Evolutionary conservation across 1,139 yeast species (phyloP), one percentile per base, ranked within the genome.

Genomic region (Blastobotrys buckinghamii): DNA sequence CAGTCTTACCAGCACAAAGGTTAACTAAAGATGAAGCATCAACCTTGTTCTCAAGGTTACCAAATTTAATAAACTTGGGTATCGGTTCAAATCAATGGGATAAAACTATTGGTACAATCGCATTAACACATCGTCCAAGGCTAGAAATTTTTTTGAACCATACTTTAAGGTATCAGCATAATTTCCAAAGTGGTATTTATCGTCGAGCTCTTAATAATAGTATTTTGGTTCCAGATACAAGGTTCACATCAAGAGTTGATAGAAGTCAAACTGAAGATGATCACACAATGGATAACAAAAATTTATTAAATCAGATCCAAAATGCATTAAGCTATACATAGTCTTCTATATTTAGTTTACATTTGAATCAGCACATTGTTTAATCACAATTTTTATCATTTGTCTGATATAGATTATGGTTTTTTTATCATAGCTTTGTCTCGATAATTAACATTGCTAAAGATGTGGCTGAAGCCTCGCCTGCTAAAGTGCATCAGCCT

Each of bases 61-160:
- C 39, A 36, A 36, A 36, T 15, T 27, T 36, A 13, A n/a, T 17
- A 6, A 36, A 22, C 6, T 19, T 36, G 6, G 39, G 39, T 15
- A 36, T 19, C 9, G 39, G 39, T 2, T 22, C 39, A 9, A 36
- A 36, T 26, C 39, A 36, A 13, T 36, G 39, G 39, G 39, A 36
- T 36, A 20, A 15, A 3, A 19, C n/a, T 10, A 16, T 36, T 10
- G 39, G 39, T 10, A 2, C 19, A 19, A n/a, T 27, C 27, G 39
- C 39, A 26, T 26, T 36, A 7, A 2, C 6, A 3, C 39, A 36
- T 27, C 39, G 39, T 6, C 39, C 39, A 3, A 6, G 9, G 2
- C n/a, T 36, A 9, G 39, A 36, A n/a, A 20, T 36, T 12, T 36
- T 20, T 19, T n/a, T 36, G 15, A 36, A 36, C n/a, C 39, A 36